These are phyloP conservation scores for Trametes sp. DNA, from an alignment of 1,284 basidiomycete genomes.

Conservation along the genomic window DNA sequence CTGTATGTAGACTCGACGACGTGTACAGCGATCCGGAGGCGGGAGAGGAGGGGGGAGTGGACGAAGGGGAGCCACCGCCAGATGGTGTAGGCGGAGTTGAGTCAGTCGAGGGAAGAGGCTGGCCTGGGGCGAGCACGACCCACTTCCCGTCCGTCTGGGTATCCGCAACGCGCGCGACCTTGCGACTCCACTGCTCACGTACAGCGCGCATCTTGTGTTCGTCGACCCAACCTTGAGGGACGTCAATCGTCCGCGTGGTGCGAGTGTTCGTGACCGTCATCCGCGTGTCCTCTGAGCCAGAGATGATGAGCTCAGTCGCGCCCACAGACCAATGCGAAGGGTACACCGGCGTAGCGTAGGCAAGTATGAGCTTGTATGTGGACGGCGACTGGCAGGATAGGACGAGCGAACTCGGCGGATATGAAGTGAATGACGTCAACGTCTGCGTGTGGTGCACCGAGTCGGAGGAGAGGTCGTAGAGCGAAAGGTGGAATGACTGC, in stretches of 20 bases:
- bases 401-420: slow-evolving; percentile 75
- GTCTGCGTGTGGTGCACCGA: slow-evolving; percentile 64
- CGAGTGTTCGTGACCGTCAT: slow-evolving; percentile 54
- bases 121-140: slow-evolving; percentile 76
- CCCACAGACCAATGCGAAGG: slow-evolving; percentile 83
- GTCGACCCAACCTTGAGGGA: slow-evolving; percentile 77
- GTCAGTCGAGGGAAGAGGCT: slow-evolving; percentile 28
- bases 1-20: slow-evolving; percentile 52
- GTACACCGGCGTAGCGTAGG: slow-evolving; percentile 79
- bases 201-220: slow-evolving; percentile 65
- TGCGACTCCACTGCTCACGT: slow-evolving; percentile 79
- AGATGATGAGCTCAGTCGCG: slow-evolving; percentile 75
- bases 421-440: slow-evolving; percentile 75
- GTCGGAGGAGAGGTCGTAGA: slow-evolving; percentile 69
- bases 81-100: slow-evolving; percentile 18
- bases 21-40: slow-evolving; percentile 39
- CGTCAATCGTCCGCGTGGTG: slow-evolving; percentile 70
- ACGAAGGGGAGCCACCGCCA: slow-evolving; percentile 11
- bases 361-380: slow-evolving; percentile 75
- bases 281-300: slow-evolving; percentile 35
- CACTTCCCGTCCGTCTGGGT: slow-evolving; percentile 85
- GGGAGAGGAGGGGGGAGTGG: slow-evolving; percentile 27
- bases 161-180: slow-evolving; percentile 69
- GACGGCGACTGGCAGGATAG: slow-evolving; percentile 62
- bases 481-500: slow-evolving; percentile 65